Conservation (phyloP, 2,329 filamentous ascomycete genomes). For the Pezicula radicicola region DNA sequence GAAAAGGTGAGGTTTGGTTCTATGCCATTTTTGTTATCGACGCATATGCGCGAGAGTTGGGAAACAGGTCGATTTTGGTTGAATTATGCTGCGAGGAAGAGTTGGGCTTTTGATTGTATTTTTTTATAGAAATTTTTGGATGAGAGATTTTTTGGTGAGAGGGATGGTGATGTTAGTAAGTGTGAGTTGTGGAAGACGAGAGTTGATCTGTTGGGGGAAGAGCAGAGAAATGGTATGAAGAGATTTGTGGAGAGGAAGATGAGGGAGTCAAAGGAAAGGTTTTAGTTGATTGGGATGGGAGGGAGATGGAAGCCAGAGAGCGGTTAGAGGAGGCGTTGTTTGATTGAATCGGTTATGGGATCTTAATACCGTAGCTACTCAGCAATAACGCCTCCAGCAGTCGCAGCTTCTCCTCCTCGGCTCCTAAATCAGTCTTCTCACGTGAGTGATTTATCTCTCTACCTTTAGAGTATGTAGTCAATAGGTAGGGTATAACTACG, state of each 20-base stretch:
- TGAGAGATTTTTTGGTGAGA: conserved; percentile 29
- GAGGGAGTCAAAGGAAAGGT: conserved; percentile 16
- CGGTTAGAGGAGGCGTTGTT: conserved; percentile 2
- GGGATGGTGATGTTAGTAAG: conserved; percentile 5
- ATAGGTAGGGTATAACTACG: too few species aligned
- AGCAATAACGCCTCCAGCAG: too few species aligned
- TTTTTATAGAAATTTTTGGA: conserved; percentile 36
- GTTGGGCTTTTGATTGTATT: conserved; percentile 35
- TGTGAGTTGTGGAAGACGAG: conserved; percentile 25
- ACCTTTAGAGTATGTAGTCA: too few species aligned
- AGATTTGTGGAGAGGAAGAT: conserved; percentile 29
- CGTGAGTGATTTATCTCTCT: too few species aligned
- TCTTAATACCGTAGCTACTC: too few species aligned
- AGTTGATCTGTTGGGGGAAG: conserved; percentile 22
- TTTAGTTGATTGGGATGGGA: conserved; percentile 9
- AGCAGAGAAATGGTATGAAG: conserved; percentile 27
- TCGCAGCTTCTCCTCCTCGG: too few species aligned
- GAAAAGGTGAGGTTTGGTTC: conserved; percentile 5
- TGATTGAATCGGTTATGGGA: not conserved
- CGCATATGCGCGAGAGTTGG: conserved; percentile 35
- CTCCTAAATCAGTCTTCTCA: too few species aligned
- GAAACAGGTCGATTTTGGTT: conserved; percentile 30
- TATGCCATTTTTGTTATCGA: conserved; percentile 14
- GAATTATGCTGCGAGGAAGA: conserved; percentile 33
- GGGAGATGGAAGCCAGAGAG: not conserved